Evolutionary conservation across 1,139 yeast genomes (phyloP).

Genomic region (Yamadazyma taylorii): DNA sequence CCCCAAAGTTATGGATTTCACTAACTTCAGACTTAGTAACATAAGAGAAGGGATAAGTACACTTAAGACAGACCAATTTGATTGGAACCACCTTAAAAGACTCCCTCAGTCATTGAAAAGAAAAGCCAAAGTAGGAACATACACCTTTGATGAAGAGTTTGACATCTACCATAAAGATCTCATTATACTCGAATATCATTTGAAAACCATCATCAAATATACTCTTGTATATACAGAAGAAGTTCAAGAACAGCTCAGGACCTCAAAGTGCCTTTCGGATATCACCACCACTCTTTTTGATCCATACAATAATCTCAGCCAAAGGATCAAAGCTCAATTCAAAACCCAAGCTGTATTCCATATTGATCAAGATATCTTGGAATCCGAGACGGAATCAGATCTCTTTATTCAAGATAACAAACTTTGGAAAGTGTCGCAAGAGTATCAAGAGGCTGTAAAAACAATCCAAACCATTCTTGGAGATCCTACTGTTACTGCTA

Average conservation of each 20-base stretch:
- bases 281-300: conserved; percentile 25
- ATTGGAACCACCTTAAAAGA: conserved; percentile 29
- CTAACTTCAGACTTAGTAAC: conserved; percentile 1
- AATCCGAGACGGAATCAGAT: conserved; percentile 2
- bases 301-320: conserved; percentile 23
- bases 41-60: conserved; percentile 3
- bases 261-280: conserved; percentile 20
- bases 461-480: conserved; percentile 4
- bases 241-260: conserved; percentile 15
- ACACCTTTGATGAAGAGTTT: conserved; percentile 41
- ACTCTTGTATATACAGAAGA: conserved; percentile 14
- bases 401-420: conserved; percentile 14
- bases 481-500: conserved; percentile 1
- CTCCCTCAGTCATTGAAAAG: conserved; percentile 35
- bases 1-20: conserved; percentile 8
- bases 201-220: conserved; percentile 23
- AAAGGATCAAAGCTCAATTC: conserved; percentile 10
- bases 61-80: conserved; percentile 12
- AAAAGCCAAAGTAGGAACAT: conserved; percentile 29
- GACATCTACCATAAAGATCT: conserved; percentile 21
- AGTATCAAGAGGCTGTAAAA: conserved; percentile 17
- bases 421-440: conserved; percentile 20
- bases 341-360: conserved; percentile 9
- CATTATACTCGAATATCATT: conserved; percentile 11
- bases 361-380: conserved; percentile 4